A percentile compares a stretch with the other conserved stretches of the same genome.
phyloP scores from a whole-genome alignment of 192 early-diverging fungal genomes.

The Rhizophlyctis rosea region DNA sequence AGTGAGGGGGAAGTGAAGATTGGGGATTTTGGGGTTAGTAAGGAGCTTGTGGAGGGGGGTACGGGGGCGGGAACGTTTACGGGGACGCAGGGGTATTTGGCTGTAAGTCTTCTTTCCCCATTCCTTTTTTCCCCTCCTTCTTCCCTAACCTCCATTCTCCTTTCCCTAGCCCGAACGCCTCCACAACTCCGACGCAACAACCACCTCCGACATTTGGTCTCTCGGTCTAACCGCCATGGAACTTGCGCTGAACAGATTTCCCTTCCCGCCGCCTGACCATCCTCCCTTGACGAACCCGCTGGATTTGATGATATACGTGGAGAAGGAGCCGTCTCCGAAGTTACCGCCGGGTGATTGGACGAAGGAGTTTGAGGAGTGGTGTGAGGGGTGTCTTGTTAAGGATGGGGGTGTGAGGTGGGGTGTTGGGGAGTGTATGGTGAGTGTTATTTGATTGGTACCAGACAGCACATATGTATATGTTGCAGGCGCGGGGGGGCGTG shows the following conservation, averaged over 20 bases:
- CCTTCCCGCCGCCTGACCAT: conserved; percentile 81
- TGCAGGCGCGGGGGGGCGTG: no score
- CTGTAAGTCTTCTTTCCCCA: conserved; percentile 49
- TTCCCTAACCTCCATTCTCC: no score
- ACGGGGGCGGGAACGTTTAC: conserved; percentile 93
- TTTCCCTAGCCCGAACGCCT: conserved; percentile 88
- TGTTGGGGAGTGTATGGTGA: no score
- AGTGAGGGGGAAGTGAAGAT: conserved; percentile 88
- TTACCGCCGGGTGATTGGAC: conserved; percentile 61
- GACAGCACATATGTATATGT: no score
- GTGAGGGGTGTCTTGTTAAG: conserved; percentile 57
- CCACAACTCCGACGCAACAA: conserved; percentile 75
- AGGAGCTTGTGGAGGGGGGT: conserved; percentile 75
- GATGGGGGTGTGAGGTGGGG: no score
- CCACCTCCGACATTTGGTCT: conserved; percentile 94
- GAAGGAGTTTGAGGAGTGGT: conserved; percentile 68
- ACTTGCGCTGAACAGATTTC: conserved; percentile 86
- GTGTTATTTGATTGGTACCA: no score
- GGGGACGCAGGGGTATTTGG: conserved; percentile 96
- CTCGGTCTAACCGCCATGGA: conserved; percentile 87
- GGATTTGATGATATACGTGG: conserved; percentile 88
- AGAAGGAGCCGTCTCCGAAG: conserved; percentile 75
- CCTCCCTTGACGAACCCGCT: conserved; percentile 51
- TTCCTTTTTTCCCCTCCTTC: conserved; percentile 51
- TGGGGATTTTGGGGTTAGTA: conserved; percentile 96